Evolutionary conservation across 1,139 yeast species (phyloP).

Genomic region (Taphrina communis): DNA sequence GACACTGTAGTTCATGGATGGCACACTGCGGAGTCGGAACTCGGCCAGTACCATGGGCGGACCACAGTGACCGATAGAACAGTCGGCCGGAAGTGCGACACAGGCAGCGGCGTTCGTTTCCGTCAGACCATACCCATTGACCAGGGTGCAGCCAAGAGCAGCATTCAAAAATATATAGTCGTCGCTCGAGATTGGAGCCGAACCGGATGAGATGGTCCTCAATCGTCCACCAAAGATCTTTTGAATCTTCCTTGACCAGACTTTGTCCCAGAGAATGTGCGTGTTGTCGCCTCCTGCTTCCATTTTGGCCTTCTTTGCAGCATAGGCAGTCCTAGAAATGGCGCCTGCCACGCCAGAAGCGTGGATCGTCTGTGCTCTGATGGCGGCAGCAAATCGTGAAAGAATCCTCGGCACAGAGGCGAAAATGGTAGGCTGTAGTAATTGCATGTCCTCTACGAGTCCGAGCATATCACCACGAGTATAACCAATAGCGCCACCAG

Average conservation of each 20-base stretch:
- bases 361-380: slow-evolving; percentile 54
- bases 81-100: slow-evolving; percentile 58
- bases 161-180: slow-evolving; percentile 67
- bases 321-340: slow-evolving; percentile 53
- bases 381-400: slow-evolving; percentile 65
- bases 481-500: slow-evolving; percentile 56
- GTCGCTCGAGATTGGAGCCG: slow-evolving; percentile 73
- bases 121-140: slow-evolving; percentile 80
- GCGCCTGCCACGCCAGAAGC: slow-evolving; percentile 53
- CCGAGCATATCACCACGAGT: slow-evolving; percentile 57
- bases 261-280: slow-evolving; percentile 57
- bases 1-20: slow-evolving; percentile 67
- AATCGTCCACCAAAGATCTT: slow-evolving; percentile 62
- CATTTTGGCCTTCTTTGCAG: slow-evolving; percentile 53
- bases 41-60: slow-evolving; percentile 62
- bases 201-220: slow-evolving; percentile 63
- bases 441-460: slow-evolving; percentile 63
- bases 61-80: slow-evolving; percentile 66
- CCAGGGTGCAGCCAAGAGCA: slow-evolving; percentile 63
- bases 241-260: slow-evolving; percentile 60
- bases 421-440: slow-evolving; percentile 61
- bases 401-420: slow-evolving; percentile 70
- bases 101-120: slow-evolving; percentile 73
- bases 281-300: slow-evolving; percentile 53
- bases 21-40: slow-evolving; percentile 67